phyloP scores from a whole-genome alignment of 2,329 filamentous ascomycete species.

The Chalaropsis thielavioides region DNA sequence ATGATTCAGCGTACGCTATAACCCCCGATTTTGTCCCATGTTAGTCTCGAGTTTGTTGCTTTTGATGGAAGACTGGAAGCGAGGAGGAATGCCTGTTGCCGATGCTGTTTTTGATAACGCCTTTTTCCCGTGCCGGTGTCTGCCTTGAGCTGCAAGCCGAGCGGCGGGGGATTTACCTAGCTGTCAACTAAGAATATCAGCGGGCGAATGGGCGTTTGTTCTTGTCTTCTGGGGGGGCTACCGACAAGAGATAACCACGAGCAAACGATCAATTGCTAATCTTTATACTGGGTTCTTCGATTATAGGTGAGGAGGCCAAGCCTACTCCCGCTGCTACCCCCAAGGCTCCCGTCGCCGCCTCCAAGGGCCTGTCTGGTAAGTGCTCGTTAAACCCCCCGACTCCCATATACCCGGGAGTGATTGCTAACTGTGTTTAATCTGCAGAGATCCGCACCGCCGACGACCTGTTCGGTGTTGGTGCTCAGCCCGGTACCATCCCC shows the following conservation, averaged over 20 bases:
- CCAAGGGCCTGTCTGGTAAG: slow-evolving; percentile 36
- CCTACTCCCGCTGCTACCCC: slow-evolving; percentile 14
- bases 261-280: neutral
- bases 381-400: slow-evolving; percentile 17
- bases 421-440: slow-evolving; percentile 13
- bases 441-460: slow-evolving; percentile 67
- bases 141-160: neutral
- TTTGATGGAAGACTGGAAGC: neutral
- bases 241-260: neutral
- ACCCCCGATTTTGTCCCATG: slow-evolving; percentile 18
- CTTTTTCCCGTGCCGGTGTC: neutral
- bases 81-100: neutral
- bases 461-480: slow-evolving; percentile 81
- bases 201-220: neutral
- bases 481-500: slow-evolving; percentile 65
- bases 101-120: neutral
- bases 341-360: slow-evolving; percentile 31
- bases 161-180: neutral
- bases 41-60: neutral
- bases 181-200: neutral
- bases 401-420: neutral
- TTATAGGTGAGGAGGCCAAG: slow-evolving; percentile 20
- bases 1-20: slow-evolving; percentile 42
- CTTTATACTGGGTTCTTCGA: neutral
- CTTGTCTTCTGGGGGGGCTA: neutral